Evolutionary conservation across 495 filamentous ascomycete genomes (phyloP), one percentile per base, ranked within the genome.

Genomic region (Amphirosellinia nigrospora): DNA sequence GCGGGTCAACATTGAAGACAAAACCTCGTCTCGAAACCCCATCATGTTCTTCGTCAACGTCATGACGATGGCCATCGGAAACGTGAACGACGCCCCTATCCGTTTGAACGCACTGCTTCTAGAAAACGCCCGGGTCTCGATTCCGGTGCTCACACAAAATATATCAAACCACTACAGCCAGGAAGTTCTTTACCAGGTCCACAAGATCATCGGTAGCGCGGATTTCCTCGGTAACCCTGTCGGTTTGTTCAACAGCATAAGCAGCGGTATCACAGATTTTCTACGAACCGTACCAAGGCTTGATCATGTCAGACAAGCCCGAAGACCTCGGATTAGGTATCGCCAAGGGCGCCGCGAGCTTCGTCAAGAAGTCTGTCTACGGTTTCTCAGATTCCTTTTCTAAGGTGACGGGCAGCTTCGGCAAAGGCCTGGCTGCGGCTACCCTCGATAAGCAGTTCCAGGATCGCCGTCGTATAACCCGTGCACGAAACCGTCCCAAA

Each of bases 221-320:
- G 96, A 99, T 80, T 97, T 99, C 86, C 85, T 99, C n/a, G 96
- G 96, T 41, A 99, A 99, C 76, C 96, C 96, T 0, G 96, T 99
- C 46, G 96, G 96, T 46, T 85, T 99, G 46, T 99, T 99, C 88
- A 98, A 97, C 82, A 99, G 95, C 73, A 90, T 99, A 82, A 96
- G 93, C 79, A 98, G 96, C 45, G 96, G 96, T 61, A 92, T 99
- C 41, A 93, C 93, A 26, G 96, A 96, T 74, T 74, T 99, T 99
- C 84, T 99, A 99, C 81, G 96, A 98, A 77, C 96, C 96, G 23
- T 98, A 98, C 78, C 96, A 99, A 83, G 96, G 96, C 32, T 86
- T 99, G 66, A 95, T 98, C 77, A 94, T 95, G 90, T 96, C 94
- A 0, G 96, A 99, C 75, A 86, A 91, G 62, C 96, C 96, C 23